These are phyloP conservation scores for Eremothecium gossypii DNA, from an alignment of 1,139 yeast genomes.

Conservation along the genomic window DNA sequence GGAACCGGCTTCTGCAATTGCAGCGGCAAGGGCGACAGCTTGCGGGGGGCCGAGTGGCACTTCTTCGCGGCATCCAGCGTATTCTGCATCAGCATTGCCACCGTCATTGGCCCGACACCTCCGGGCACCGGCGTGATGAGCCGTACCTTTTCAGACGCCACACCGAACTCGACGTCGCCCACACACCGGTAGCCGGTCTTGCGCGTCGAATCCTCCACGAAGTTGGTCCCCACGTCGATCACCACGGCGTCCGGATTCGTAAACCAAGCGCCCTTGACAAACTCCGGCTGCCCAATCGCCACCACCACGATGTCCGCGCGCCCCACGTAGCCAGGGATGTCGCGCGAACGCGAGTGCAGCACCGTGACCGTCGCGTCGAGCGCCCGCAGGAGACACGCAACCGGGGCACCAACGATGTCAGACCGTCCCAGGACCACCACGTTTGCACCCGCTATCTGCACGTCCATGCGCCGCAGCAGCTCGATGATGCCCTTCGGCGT, in stretches of 20 bases:
- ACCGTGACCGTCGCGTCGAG: conserved; percentile 69
- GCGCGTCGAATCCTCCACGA: conserved; percentile 62
- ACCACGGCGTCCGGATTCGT: conserved; percentile 60
- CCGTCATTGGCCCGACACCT: conserved; percentile 99
- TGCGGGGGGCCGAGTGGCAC: conserved; percentile 22
- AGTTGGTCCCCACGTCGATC: conserved; percentile 95
- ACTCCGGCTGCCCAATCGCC: conserved; percentile 81
- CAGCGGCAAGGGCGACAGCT: conserved; percentile 47
- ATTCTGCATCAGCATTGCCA: conserved; percentile 86
- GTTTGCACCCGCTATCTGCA: conserved; percentile 59
- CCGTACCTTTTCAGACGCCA: conserved; percentile 58
- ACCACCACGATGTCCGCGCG: conserved; percentile 86
- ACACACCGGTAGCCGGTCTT: conserved; percentile 82
- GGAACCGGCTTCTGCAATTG: conserved; percentile 76
- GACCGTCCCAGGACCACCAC: conserved; percentile 97
- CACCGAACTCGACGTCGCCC: conserved; percentile 84
- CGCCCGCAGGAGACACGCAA: conserved; percentile 69
- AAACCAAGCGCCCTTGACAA: conserved; percentile 84
- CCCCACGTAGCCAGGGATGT: conserved; percentile 50
- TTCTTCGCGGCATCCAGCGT: conserved; percentile 74
- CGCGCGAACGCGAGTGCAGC: conserved; percentile 67
- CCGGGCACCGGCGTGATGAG: conserved; percentile 96
- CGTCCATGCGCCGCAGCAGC: conserved; percentile 54
- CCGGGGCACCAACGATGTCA: conserved; percentile 93
- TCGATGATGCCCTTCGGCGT: conserved; percentile 93